Percentiles rank a stretch among this genome's conserved stretches.
phyloP scores from a whole-genome alignment of 2,329 filamentous ascomycete genomes.

The Cladophialophora immunda region DNA sequence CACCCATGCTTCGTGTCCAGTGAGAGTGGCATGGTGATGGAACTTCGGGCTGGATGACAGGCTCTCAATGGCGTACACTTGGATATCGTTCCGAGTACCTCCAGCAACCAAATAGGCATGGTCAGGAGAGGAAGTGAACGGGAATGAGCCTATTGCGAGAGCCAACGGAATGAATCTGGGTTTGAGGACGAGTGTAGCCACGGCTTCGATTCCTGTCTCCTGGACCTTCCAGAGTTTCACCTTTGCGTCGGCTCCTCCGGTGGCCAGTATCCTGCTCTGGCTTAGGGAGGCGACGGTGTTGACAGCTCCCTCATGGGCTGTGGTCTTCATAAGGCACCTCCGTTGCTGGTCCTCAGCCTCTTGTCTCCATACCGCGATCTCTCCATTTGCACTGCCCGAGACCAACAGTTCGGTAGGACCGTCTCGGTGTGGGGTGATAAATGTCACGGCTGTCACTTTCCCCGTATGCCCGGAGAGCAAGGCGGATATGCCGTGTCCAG shows the following conservation, averaged over 20 bases:
- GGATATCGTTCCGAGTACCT: constrained; percentile 82
- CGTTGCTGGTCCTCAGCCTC: constrained; percentile 47
- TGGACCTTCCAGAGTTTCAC: constrained; percentile 74
- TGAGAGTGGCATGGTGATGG: constrained; percentile 75
- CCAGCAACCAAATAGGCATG: constrained; percentile 77
- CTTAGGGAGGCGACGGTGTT: constrained; percentile 66
- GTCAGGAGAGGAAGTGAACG: constrained; percentile 56
- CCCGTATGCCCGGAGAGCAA: constrained; percentile 80
- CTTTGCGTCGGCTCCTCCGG: constrained; percentile 70
- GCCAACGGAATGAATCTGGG: constrained; percentile 85
- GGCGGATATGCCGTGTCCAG: constrained; percentile 66
- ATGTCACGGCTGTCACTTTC: constrained; percentile 82
- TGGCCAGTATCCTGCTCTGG: constrained; percentile 61
- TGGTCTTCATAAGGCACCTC: constrained; percentile 58
- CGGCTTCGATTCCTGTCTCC: constrained; percentile 55
- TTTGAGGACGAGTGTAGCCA: constrained; percentile 75
- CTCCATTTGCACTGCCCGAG: constrained; percentile 83
- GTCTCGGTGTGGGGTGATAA: constrained; percentile 59
- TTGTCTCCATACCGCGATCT: constrained; percentile 70
- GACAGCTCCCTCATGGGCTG: constrained; percentile 76
- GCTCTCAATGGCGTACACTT: constrained; percentile 73
- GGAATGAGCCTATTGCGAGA: constrained; percentile 72
- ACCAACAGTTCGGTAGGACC: constrained; percentile 67
- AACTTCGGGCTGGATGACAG: constrained; percentile 61
- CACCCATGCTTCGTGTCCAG: constrained; percentile 95